Conservation (phyloP, 179 eudicot species). For the Gypsophila paniculata region DNA sequence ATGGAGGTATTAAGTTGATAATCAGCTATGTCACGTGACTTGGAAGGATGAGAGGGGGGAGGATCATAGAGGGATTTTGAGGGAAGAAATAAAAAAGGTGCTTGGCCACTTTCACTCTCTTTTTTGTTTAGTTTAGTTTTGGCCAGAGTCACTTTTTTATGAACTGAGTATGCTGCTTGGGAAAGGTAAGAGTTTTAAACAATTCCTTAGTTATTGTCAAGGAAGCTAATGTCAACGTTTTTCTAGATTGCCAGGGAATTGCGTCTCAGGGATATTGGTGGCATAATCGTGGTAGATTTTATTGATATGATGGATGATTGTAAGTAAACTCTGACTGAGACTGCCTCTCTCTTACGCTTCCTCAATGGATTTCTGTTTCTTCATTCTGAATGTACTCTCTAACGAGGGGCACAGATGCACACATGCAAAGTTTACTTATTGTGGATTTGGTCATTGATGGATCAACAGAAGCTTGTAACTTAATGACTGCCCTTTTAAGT, state of each 20-base stretch:
- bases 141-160: too few relatives aligned
- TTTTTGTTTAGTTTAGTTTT: too few relatives aligned
- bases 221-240: constrained; percentile 16
- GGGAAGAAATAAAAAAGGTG: too few relatives aligned
- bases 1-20: too few relatives aligned
- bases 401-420: not conserved
- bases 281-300: constrained; percentile 92
- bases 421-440: constrained; percentile 1
- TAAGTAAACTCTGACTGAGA: constrained; percentile 33
- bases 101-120: too few relatives aligned
- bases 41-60: too few relatives aligned
- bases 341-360: not conserved
- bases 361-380: not conserved
- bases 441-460: not conserved
- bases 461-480: not conserved
- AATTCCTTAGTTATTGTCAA: not conserved
- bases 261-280: constrained; percentile 94
- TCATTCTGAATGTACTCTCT: not conserved
- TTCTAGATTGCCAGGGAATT: constrained; percentile 93
- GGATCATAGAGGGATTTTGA: too few relatives aligned
- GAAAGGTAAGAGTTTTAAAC: not conserved
- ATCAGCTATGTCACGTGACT: too few relatives aligned
- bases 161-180: too few relatives aligned
- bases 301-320: constrained; percentile 86
- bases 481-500: not conserved